Evolutionary conservation across 768 basidiomycete species (phyloP).

Genomic region (Suillus fuscotomentosus): DNA sequence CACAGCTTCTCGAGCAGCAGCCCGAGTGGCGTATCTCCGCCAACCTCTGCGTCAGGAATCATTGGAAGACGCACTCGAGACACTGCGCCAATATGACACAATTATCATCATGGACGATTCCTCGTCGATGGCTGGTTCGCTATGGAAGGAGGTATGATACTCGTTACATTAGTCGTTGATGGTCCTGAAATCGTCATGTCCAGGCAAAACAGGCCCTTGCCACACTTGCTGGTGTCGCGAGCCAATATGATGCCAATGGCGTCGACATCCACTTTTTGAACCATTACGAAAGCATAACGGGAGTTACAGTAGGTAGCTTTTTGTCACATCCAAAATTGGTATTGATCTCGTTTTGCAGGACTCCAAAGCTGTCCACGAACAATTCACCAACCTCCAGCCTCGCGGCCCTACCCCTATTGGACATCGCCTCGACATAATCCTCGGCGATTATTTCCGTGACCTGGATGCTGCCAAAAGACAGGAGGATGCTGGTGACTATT

Average conservation of each 20-base stretch:
- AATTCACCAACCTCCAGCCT: slow-evolving; percentile 47
- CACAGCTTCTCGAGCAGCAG: slow-evolving; percentile 10
- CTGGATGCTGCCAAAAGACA: slow-evolving; percentile 31
- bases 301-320: slow-evolving; percentile 36
- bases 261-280: slow-evolving; percentile 67
- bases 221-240: slow-evolving; percentile 46
- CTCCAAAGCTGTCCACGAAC: slow-evolving; percentile 30
- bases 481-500: slow-evolving; percentile 20
- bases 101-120: slow-evolving; percentile 64
- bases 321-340: not conserved
- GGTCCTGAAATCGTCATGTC: not conserved
- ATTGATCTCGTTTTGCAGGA: slow-evolving; percentile 28
- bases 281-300: slow-evolving; percentile 26
- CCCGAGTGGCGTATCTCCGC: slow-evolving; percentile 8
- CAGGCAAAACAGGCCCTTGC: slow-evolving; percentile 48
- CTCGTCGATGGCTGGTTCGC: slow-evolving; percentile 46
- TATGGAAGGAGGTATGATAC: slow-evolving; percentile 49
- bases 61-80: slow-evolving; percentile 30
- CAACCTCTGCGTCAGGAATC: slow-evolving; percentile 27
- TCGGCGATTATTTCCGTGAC: slow-evolving; percentile 36
- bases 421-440: slow-evolving; percentile 36
- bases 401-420: slow-evolving; percentile 46
- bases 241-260: slow-evolving; percentile 53
- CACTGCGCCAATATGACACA: slow-evolving; percentile 50
- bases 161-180: not conserved